Evolutionary conservation across 2,329 filamentous ascomycete genomes (phyloP), one percentile per base, ranked within the genome.

Genomic region (Ramularia collo-cygni): DNA sequence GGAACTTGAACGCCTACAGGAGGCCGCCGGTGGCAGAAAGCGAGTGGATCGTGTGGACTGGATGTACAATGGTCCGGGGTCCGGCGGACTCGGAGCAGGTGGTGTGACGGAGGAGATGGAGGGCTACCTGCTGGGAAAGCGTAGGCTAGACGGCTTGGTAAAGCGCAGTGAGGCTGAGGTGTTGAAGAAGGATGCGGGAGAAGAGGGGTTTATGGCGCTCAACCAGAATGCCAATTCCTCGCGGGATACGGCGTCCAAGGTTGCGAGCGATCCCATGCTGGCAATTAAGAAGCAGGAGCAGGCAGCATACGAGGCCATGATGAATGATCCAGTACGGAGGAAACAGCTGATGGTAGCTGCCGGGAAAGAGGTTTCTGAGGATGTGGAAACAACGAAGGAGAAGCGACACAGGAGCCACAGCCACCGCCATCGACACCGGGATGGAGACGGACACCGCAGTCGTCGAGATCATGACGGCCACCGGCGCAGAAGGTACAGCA

Each of bases 1-100:
- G 63, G 89, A 96, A 62, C 77, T 96, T 1, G 85, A 95, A 63
- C 78, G 81, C 37, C 76, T 96, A 51, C 86, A 95, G 41, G 92
- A 95, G 65, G 81, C 83, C 2, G 83, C 88, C 1, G 92, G 92
- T 27, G 88, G 89, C 40, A 79, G 76, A 55, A 89, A 87, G 58
- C 76, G 83, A 38, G 68, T 83, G 19, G 82, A 90, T 54, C 80
- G 88, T 26, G 90, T 98, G 17, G 92, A 96, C 57, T 98, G 92
- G 86, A 95, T 98, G 87, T 98, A 98, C 65, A 79, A 83, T 54
- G 90, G 90, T 1, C 88, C 92, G 6, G 83, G 82, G 35, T 75
- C 72, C 41, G 85, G 86, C 26, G 81, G 85, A 57, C 70, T 72
- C n/a, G 83, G 83, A 19, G 85, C 78, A 28, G 77, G 76, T 16